These are phyloP conservation scores for Poterioochromonas sp. DNA, from an alignment of 352 stramenopile species.

Conservation along the genomic window DNA sequence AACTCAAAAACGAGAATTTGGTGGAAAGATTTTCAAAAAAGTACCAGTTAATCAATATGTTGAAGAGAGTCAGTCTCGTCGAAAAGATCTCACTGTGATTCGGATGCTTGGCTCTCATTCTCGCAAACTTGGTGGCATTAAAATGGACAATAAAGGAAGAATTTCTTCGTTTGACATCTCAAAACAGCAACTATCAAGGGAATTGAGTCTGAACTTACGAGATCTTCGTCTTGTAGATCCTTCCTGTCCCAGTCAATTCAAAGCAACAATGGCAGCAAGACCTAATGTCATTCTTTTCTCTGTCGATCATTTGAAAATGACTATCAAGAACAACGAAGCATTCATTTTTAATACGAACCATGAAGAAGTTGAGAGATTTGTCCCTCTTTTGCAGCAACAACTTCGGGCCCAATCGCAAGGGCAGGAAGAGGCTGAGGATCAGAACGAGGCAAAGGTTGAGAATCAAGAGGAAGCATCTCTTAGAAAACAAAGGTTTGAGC, in stretches of 20 bases:
- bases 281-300: slow-evolving; percentile 24
- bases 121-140: too few relatives aligned
- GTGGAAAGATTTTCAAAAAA: too few relatives aligned
- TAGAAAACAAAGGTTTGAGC: slow-evolving; percentile 29
- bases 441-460: background rate
- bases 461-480: background rate
- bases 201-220: slow-evolving; percentile 20
- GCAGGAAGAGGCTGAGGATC: background rate
- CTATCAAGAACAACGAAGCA: slow-evolving; percentile 12
- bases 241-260: slow-evolving; percentile 30
- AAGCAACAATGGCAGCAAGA: slow-evolving; percentile 26
- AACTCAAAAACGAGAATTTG: too few relatives aligned
- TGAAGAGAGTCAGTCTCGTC: too few relatives aligned
- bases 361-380: background rate
- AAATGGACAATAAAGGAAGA: too few relatives aligned
- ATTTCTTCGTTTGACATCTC: too few relatives aligned
- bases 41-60: too few relatives aligned
- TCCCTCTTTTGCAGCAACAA: slow-evolving; percentile 7
- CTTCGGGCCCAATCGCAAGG: background rate
- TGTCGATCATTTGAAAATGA: slow-evolving; percentile 26
- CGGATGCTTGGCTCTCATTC: too few relatives aligned
- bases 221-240: slow-evolving; percentile 33
- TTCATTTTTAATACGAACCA: slow-evolving; percentile 1
- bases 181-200: slow-evolving; percentile 33
- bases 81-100: too few relatives aligned